These are phyloP conservation scores for Trichoderma sp. DNA, from an alignment of 2,329 filamentous ascomycete species.

Conservation along the genomic window DNA sequence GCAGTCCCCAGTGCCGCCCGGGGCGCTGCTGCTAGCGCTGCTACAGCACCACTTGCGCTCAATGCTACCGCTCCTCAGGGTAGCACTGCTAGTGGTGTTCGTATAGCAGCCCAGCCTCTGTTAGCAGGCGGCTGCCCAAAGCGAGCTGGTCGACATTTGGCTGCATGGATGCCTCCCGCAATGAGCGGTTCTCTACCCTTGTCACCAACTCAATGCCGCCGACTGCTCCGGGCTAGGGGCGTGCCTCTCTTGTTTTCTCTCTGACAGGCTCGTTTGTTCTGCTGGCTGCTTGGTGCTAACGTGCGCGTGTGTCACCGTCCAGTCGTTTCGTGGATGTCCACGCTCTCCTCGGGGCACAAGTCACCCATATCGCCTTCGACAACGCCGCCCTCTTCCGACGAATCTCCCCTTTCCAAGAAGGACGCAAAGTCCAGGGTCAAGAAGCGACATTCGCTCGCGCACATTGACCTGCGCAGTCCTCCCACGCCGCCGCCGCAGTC, in stretches of 20 bases:
- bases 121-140: no score
- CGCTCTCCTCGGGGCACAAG: conserved; percentile 62
- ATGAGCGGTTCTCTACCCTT: background rate
- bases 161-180: conserved; percentile 7
- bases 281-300: conserved; percentile 19
- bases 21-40: background rate
- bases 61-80: background rate
- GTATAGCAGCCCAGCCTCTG: no score
- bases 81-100: no score
- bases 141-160: background rate
- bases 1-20: background rate
- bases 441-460: conserved; percentile 43
- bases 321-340: conserved; percentile 90
- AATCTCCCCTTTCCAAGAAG: conserved; percentile 41
- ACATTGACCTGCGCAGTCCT: conserved; percentile 44
- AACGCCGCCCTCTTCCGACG: conserved; percentile 48
- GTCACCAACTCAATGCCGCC: background rate
- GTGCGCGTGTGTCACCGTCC: conserved; percentile 27
- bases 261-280: conserved; percentile 1
- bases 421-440: conserved; percentile 34
- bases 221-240: background rate
- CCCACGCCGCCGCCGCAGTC: conserved; percentile 44
- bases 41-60: no score
- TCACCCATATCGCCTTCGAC: conserved; percentile 50
- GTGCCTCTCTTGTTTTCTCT: background rate